Percentiles rank a stretch among this genome's conserved stretches.
Conservation (phyloP, 2,329 filamentous ascomycete genomes). For the Paecilomyces formosus region DNA sequence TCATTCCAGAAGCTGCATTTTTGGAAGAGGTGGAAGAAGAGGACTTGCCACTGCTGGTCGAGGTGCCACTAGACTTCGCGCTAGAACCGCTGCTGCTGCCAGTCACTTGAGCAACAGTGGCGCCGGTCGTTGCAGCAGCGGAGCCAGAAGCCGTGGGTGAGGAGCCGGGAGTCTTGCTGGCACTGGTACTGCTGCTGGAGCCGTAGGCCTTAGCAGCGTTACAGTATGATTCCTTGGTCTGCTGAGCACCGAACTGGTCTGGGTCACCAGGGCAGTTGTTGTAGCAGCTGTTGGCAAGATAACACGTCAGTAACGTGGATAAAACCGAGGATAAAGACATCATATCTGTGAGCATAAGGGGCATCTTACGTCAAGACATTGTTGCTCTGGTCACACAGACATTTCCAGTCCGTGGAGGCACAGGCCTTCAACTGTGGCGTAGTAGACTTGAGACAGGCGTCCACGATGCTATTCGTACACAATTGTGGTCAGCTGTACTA, state of each 20-base stretch:
- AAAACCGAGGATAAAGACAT: neutral
- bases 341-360: slow-evolving; percentile 8
- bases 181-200: slow-evolving; percentile 8
- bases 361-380: slow-evolving; percentile 42
- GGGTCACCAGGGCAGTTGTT: slow-evolving; percentile 53
- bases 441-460: slow-evolving; percentile 39
- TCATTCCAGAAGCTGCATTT: slow-evolving; percentile 6
- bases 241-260: slow-evolving; percentile 22
- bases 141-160: slow-evolving; percentile 2
- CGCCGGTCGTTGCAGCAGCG: slow-evolving; percentile 4
- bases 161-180: slow-evolving; percentile 4
- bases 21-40: neutral
- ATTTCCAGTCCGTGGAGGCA: slow-evolving; percentile 44
- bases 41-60: slow-evolving; percentile 6
- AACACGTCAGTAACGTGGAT: slow-evolving; percentile 2
- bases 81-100: slow-evolving; percentile 8
- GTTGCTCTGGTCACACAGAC: slow-evolving; percentile 51
- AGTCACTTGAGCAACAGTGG: slow-evolving; percentile 7
- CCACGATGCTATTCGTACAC: slow-evolving; percentile 38
- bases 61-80: slow-evolving; percentile 4
- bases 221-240: slow-evolving; percentile 32
- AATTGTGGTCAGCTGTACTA: neutral
- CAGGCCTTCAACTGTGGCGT: slow-evolving; percentile 38
- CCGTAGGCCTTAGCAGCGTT: slow-evolving; percentile 34
- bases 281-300: slow-evolving; percentile 44